Conservation (phyloP, 371 early-diverging fungal species). For the Paramicrosporidium saccamoebae region DNA sequence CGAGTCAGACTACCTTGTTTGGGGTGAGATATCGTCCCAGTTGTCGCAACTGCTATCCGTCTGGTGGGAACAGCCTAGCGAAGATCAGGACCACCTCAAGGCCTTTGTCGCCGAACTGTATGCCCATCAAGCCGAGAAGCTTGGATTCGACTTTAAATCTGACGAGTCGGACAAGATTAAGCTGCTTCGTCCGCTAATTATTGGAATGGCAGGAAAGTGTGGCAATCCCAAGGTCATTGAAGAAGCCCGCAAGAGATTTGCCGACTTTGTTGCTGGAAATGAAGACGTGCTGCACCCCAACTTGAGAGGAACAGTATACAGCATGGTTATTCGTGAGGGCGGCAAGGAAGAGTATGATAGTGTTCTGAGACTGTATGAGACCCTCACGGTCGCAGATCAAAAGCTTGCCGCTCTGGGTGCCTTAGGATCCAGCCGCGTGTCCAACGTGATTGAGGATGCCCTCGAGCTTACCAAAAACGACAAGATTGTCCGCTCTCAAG, state of each 20-base stretch:
- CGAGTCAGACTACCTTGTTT: slow-evolving; percentile 26
- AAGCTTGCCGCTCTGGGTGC: slow-evolving; percentile 32
- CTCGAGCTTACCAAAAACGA: slow-evolving; percentile 25
- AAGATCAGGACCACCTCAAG: slow-evolving; percentile 7
- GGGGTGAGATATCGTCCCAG: slow-evolving; percentile 11
- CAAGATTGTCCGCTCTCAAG: slow-evolving; percentile 39
- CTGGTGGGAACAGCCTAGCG: slow-evolving; percentile 13
- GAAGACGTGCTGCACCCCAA: slow-evolving; percentile 35
- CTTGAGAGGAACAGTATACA: slow-evolving; percentile 38
- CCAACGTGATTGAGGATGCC: slow-evolving; percentile 13
- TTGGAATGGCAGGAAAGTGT: slow-evolving; percentile 10
- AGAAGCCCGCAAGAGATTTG: slow-evolving; percentile 20
- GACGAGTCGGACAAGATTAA: slow-evolving; percentile 11
- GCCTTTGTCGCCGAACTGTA: slow-evolving; percentile 11
- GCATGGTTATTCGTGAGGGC: slow-evolving; percentile 26
- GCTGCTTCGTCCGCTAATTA: slow-evolving; percentile 12
- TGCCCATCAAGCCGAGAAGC: slow-evolving; percentile 8
- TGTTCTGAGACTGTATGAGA: slow-evolving; percentile 31
- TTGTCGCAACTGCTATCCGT: slow-evolving; percentile 8
- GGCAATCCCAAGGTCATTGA: slow-evolving; percentile 12
- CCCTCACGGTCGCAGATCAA: slow-evolving; percentile 22
- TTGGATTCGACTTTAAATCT: slow-evolving; percentile 16
- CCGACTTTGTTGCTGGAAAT: slow-evolving; percentile 14
- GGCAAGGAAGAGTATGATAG: slow-evolving; percentile 33
- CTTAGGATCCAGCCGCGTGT: slow-evolving; percentile 26